Evolutionary conservation across 768 basidiomycete species (phyloP).

Genomic region (Rhodotorula babjevae): DNA sequence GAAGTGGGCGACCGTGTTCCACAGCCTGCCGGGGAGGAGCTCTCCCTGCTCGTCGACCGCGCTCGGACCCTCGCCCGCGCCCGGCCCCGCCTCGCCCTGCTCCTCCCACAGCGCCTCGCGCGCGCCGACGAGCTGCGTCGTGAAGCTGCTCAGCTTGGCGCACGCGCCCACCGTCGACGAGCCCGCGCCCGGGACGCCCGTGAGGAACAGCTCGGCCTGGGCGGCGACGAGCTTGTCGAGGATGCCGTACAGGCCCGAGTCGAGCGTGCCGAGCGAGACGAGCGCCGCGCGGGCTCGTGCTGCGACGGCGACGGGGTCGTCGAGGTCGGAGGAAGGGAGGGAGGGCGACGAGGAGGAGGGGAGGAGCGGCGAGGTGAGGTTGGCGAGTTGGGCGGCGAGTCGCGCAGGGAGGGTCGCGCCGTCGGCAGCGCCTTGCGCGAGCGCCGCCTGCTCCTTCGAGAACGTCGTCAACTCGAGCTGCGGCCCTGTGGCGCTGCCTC

Average conservation of each 20-base stretch:
- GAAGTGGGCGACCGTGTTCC: conserved; percentile 29
- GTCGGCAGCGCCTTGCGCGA: conserved; percentile 3
- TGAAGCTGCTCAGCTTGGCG: conserved; percentile 53
- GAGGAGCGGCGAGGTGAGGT: conserved; percentile 8
- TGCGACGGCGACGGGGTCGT: conserved; percentile 34
- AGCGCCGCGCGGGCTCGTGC: conserved; percentile 15
- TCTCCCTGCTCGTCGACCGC: not conserved
- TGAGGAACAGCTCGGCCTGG: conserved; percentile 55
- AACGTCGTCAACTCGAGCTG: conserved; percentile 53
- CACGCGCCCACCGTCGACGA: conserved; percentile 34
- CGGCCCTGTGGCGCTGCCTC: not conserved
- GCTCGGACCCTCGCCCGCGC: conserved; percentile 25
- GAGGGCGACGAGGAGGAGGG: not conserved
- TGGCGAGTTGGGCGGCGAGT: not conserved
- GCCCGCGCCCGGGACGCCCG: conserved; percentile 44
- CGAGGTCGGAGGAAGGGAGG: not conserved
- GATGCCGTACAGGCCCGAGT: conserved; percentile 57
- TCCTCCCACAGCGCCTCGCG: conserved; percentile 46
- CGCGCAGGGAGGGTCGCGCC: not conserved
- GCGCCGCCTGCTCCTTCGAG: conserved; percentile 47
- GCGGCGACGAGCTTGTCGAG: conserved; percentile 59
- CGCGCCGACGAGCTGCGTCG: conserved; percentile 54
- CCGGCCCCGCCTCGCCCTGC: conserved; percentile 38
- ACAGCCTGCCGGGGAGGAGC: conserved; percentile 2
- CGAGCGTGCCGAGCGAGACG: conserved; percentile 48